A percentile compares a stretch with the other conserved stretches of the same genome.
Conservation (phyloP, 495 filamentous ascomycete species). For the Podospora comata region DNA sequence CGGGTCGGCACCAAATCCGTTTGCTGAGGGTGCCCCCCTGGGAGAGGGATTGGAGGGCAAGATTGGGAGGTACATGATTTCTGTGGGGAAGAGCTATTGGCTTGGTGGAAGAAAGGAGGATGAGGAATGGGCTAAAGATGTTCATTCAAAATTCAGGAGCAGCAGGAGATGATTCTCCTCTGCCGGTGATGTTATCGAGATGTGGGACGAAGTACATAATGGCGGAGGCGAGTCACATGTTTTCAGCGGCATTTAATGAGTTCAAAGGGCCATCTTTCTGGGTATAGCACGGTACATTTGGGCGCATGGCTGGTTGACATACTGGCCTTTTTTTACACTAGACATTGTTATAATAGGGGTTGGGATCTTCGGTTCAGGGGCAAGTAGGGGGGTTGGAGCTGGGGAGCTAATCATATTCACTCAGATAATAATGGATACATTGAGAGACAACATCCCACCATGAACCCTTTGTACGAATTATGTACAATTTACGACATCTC, state of each 20-base stretch:
- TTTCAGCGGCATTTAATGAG: not conserved
- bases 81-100: slow-evolving; percentile 72
- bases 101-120: slow-evolving; percentile 52
- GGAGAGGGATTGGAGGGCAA: slow-evolving; percentile 75
- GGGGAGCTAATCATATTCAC: not conserved
- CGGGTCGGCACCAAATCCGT: slow-evolving; percentile 63
- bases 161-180: slow-evolving; percentile 5
- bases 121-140: slow-evolving; percentile 56
- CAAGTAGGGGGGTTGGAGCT: not conserved
- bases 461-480: slow-evolving; percentile 4
- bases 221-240: not conserved
- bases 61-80: slow-evolving; percentile 69
- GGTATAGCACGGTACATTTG: not conserved
- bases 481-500: slow-evolving; percentile 11
- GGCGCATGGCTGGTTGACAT: not conserved
- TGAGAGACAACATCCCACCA: not conserved
- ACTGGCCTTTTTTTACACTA: not conserved
- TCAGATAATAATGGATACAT: not conserved
- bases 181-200: not conserved
- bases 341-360: not conserved
- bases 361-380: not conserved
- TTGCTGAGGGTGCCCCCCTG: slow-evolving; percentile 60
- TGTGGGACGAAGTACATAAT: not conserved
- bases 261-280: not conserved
- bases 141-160: slow-evolving; percentile 56